Evolutionary conservation across 2,329 filamentous ascomycete genomes (phyloP).

Genomic region (Colletotrichum shisoi): DNA sequence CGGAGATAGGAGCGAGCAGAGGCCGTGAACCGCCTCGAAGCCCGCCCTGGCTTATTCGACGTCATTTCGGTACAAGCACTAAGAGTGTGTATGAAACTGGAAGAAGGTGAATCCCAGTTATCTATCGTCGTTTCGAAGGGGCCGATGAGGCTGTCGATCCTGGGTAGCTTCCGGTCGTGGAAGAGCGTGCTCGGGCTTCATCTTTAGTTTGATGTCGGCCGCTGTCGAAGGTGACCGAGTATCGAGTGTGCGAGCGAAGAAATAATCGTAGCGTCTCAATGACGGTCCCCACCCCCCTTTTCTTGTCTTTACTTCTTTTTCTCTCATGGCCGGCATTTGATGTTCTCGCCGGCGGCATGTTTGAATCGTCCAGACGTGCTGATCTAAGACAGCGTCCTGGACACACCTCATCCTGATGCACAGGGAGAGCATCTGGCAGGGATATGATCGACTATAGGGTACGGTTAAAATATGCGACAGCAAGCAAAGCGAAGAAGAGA

Average conservation of each 20-base stretch:
- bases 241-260: slow-evolving; percentile 17
- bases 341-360: slow-evolving; percentile 19
- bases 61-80: neutral
- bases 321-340: slow-evolving; percentile 2
- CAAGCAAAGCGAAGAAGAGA: neutral
- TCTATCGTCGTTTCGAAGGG: neutral
- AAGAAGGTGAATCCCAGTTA: slow-evolving; percentile 21
- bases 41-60: neutral
- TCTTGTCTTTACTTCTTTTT: neutral
- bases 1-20: neutral
- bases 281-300: slow-evolving; percentile 4
- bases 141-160: slow-evolving; percentile 13
- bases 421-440: neutral
- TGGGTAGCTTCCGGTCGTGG: neutral
- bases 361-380: neutral
- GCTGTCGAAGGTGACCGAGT: too few relatives aligned
- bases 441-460: neutral
- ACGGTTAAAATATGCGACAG: neutral
- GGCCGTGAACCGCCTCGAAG: neutral
- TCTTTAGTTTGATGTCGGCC: slow-evolving; percentile 29
- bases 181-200: slow-evolving; percentile 18
- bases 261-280: slow-evolving; percentile 24
- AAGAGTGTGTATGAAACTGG: slow-evolving; percentile 32
- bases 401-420: too few relatives aligned
- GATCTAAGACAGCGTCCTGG: slow-evolving; percentile 8